Conservation (phyloP, 2,329 filamentous ascomycete species). For the Hysterium pulicare region DNA sequence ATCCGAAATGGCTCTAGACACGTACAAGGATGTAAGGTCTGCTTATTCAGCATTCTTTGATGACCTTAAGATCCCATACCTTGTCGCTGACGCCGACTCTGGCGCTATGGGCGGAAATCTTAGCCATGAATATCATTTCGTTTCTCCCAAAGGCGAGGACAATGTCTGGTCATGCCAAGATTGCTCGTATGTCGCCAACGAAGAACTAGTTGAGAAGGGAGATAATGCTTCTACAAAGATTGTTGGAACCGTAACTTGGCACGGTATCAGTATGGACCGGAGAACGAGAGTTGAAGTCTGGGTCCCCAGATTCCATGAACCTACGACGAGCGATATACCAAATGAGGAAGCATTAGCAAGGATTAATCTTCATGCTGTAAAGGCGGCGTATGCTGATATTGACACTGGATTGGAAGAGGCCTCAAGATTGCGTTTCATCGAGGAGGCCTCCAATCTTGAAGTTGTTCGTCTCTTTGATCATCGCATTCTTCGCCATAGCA, state of each 20-base stretch:
- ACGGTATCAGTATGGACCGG: constrained; percentile 65
- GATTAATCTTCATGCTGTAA: constrained; percentile 63
- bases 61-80: constrained; percentile 76
- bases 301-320: constrained; percentile 16
- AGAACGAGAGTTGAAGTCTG: constrained; percentile 63
- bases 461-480: constrained; percentile 22
- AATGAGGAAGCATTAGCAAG: too few species aligned
- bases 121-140: constrained; percentile 93
- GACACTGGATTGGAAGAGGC: constrained; percentile 66
- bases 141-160: constrained; percentile 78
- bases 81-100: constrained; percentile 85
- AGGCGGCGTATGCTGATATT: constrained; percentile 61
- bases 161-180: constrained; percentile 69
- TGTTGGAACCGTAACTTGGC: constrained; percentile 7
- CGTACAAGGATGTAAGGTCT: constrained; percentile 70
- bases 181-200: constrained; percentile 79
- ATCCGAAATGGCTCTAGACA: constrained; percentile 65
- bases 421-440: constrained; percentile 8
- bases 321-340: constrained; percentile 30
- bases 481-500: constrained; percentile 19
- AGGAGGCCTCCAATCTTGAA: constrained; percentile 13
- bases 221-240: constrained; percentile 12
- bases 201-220: constrained; percentile 67
- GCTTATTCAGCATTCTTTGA: constrained; percentile 77
- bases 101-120: constrained; percentile 93